These are phyloP conservation scores for Irpex rosettiformis DNA, from an alignment of 1,284 basidiomycete genomes.

Conservation along the genomic window DNA sequence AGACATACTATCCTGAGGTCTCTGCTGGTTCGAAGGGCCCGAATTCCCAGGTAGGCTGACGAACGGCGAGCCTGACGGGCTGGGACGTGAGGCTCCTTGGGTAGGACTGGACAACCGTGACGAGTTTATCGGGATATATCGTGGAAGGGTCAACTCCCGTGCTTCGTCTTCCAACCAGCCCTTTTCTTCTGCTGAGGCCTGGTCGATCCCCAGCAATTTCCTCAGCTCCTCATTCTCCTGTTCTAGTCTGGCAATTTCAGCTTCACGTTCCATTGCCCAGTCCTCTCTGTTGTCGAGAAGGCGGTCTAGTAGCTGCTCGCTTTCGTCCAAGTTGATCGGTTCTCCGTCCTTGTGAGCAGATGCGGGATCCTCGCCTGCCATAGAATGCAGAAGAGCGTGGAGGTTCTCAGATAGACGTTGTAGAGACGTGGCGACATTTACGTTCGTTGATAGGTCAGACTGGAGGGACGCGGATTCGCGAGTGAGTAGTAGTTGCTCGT, in stretches of 20 bases:
- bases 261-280: conserved; percentile 83
- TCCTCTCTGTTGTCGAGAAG: conserved; percentile 45
- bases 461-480: conserved; percentile 65
- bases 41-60: conserved; percentile 12
- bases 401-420: conserved; percentile 71
- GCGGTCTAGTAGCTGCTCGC: conserved; percentile 16
- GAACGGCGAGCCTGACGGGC: conserved; percentile 7
- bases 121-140: conserved; percentile 10
- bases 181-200: conserved; percentile 43
- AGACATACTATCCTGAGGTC: conserved; percentile 19
- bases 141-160: conserved; percentile 22
- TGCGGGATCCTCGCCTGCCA: conserved; percentile 47
- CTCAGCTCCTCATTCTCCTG: conserved; percentile 80
- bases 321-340: conserved; percentile 4
- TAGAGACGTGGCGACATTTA: conserved; percentile 52
- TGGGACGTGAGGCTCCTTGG: conserved; percentile 6
- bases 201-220: conserved; percentile 69
- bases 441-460: conserved; percentile 55
- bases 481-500: conserved; percentile 80
- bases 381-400: conserved; percentile 66
- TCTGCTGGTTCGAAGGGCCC: conserved; percentile 11
- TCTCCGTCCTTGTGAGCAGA: not conserved
- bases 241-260: conserved; percentile 76
- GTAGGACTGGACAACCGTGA: conserved; percentile 12
- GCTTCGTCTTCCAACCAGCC: conserved; percentile 38